These are phyloP conservation scores for Fusarium pilosicola DNA, from an alignment of 2,329 filamentous ascomycete genomes.

Conservation along the genomic window DNA sequence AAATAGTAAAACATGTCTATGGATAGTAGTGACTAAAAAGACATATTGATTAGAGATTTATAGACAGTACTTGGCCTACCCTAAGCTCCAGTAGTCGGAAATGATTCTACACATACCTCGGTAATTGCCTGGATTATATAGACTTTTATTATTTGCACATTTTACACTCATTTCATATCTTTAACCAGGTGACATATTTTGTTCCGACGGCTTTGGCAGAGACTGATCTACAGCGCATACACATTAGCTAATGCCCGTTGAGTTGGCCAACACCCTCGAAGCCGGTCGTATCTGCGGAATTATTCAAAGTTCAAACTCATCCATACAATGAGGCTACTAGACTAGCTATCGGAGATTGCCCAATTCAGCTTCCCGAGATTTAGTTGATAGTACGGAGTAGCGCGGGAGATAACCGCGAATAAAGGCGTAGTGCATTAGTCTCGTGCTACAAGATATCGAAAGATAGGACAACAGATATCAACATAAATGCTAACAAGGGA, in stretches of 20 bases:
- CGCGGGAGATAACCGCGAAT: background rate
- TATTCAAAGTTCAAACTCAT: background rate
- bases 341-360: background rate
- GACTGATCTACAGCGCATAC: rapidly evolving
- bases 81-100: background rate
- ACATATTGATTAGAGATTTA: rapidly evolving
- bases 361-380: background rate
- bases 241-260: rapidly evolving
- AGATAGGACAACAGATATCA: background rate
- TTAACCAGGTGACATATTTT: rapidly evolving
- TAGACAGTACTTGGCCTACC: background rate
- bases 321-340: background rate
- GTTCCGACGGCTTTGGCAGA: background rate
- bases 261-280: rapidly evolving
- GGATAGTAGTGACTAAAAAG: rapidly evolving
- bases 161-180: background rate
- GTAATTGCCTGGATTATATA: background rate
- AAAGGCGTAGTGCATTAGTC: constrained; percentile 13
- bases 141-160: too few species aligned
- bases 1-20: rapidly evolving
- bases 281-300: rapidly evolving
- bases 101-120: rapidly evolving
- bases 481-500: background rate
- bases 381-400: background rate
- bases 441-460: background rate